These are phyloP conservation scores for Diversispora epigaea DNA, from an alignment of 192 early-diverging fungal species.

Conservation along the genomic window DNA sequence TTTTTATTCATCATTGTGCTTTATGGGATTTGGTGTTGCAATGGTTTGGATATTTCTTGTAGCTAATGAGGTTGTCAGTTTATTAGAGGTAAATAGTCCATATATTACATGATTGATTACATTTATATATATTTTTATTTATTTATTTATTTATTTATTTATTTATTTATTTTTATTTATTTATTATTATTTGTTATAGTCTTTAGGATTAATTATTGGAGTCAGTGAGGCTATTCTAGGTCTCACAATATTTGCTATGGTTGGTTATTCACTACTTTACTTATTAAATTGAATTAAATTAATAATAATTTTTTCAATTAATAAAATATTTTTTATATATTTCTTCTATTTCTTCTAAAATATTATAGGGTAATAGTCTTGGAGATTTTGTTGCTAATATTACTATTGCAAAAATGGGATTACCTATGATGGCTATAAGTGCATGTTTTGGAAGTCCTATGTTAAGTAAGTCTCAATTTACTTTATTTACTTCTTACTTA, in stretches of 20 bases:
- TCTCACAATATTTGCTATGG: conserved; percentile 83
- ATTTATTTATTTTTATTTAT: neutral
- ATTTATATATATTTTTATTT: neutral
- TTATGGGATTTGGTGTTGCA: conserved; percentile 74
- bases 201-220: conserved; percentile 74
- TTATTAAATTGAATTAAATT: neutral
- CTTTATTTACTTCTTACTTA: conserved; percentile 16
- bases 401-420: conserved; percentile 87
- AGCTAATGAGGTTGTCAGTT: conserved; percentile 86
- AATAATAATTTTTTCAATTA: neutral
- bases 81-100: conserved; percentile 56
- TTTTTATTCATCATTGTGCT: conserved; percentile 50
- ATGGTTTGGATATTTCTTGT: conserved; percentile 86
- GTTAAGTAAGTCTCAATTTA: conserved; percentile 59
- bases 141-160: neutral
- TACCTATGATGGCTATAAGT: conserved; percentile 90
- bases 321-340: neutral
- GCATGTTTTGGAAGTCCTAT: conserved; percentile 94
- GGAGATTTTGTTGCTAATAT: conserved; percentile 93
- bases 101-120: neutral
- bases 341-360: conserved; percentile 11
- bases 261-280: conserved; percentile 32
- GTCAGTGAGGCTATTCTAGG: conserved; percentile 82
- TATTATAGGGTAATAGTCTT: conserved; percentile 72
- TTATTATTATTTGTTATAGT: conserved; percentile 36